phyloP scores from a whole-genome alignment of 2,329 filamentous ascomycete species.

The Paecilomyces formosus region DNA sequence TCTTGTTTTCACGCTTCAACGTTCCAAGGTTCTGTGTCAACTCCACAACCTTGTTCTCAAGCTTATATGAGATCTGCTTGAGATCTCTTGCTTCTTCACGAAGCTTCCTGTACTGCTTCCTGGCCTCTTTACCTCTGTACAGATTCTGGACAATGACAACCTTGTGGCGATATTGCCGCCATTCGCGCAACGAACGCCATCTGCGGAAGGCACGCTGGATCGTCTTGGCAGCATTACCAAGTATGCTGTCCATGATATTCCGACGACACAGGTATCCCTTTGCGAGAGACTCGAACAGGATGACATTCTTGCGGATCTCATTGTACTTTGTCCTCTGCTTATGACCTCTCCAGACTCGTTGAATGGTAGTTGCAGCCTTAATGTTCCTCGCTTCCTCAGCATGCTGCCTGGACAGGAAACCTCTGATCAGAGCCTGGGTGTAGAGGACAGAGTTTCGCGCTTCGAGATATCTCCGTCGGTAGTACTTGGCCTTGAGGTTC shows the following conservation, averaged over 20 bases:
- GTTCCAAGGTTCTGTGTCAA: conserved; percentile 88
- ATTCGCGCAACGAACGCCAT: conserved; percentile 67
- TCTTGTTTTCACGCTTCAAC: conserved; percentile 92
- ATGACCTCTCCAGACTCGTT: conserved; percentile 87
- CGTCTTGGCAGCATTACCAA: conserved; percentile 81
- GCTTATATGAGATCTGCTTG: conserved; percentile 98
- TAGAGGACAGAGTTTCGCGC: conserved; percentile 72
- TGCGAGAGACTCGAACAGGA: conserved; percentile 79
- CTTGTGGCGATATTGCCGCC: conserved; percentile 85
- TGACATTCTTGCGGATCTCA: conserved; percentile 70
- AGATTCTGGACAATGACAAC: conserved; percentile 83
- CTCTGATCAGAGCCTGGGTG: conserved; percentile 72
- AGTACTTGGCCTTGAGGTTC: conserved; percentile 93
- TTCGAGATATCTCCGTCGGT: conserved; percentile 82
- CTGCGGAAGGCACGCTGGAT: conserved; percentile 90
- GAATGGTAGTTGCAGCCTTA: conserved; percentile 88
- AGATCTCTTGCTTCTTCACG: conserved; percentile 95
- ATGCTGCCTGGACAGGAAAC: conserved; percentile 66
- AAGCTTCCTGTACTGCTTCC: conserved; percentile 78
- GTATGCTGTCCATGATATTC: conserved; percentile 85
- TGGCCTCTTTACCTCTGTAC: conserved; percentile 78
- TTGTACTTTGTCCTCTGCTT: conserved; percentile 79
- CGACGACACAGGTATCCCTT: conserved; percentile 89
- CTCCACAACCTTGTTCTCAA: conserved; percentile 99
- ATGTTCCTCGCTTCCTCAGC: conserved; percentile 74